Percentiles rank a stretch among this genome's conserved stretches.
Evolutionary conservation across 1,284 basidiomycete species (phyloP).

Genomic region (Naganishia liquefaciens): DNA sequence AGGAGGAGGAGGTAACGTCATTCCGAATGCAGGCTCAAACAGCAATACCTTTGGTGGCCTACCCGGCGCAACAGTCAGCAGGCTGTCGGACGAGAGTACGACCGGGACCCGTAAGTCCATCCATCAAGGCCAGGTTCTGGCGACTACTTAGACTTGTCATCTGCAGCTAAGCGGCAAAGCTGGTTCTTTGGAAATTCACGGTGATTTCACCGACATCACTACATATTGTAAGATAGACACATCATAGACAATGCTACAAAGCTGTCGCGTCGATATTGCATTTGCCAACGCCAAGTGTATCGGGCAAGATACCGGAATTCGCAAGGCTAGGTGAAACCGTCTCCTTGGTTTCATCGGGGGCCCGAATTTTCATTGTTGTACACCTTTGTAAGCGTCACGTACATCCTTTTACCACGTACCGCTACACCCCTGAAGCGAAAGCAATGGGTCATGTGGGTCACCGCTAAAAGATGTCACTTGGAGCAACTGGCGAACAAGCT

Average conservation of each 20-base stretch:
- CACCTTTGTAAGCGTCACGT: background rate
- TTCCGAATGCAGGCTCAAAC: background rate
- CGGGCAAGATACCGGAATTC: too few relatives aligned
- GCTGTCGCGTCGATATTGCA: too few relatives aligned
- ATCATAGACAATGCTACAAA: background rate
- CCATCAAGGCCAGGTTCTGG: background rate
- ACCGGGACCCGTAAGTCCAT: slow-evolving; percentile 22
- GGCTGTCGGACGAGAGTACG: slow-evolving; percentile 25
- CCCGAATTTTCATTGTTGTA: too few relatives aligned
- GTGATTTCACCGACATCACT: background rate
- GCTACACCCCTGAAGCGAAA: background rate
- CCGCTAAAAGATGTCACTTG: background rate
- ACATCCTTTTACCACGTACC: background rate
- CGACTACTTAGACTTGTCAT: background rate
- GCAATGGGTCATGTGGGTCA: background rate
- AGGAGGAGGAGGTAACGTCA: slow-evolving; percentile 18
- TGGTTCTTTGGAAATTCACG: slow-evolving; percentile 26
- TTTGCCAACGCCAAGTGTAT: too few relatives aligned
- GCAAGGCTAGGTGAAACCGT: too few relatives aligned
- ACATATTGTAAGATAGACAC: background rate
- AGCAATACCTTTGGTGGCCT: slow-evolving; percentile 2
- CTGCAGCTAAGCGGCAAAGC: slow-evolving; percentile 27
- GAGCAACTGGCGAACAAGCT: too few relatives aligned
- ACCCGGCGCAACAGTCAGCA: slow-evolving; percentile 6
- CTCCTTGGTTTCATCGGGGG: too few relatives aligned